Base-by-base conservation (phyloP, 2,329 filamentous ascomycete species). In the Cyphellophora europaea region DNA sequence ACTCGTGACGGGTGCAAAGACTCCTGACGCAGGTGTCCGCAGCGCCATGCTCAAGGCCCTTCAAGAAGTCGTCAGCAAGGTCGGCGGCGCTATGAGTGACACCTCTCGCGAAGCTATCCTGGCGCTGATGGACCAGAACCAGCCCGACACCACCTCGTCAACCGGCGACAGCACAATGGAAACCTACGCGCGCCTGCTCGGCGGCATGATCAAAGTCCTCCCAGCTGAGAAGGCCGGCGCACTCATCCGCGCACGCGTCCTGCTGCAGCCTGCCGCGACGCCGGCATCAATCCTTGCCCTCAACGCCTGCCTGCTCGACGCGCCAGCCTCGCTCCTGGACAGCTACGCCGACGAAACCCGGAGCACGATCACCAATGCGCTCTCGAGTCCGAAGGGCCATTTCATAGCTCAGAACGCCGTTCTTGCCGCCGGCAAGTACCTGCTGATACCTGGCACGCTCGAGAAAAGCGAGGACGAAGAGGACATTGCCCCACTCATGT, bases 21-120 rank as follows among this genome's bases (percentile, higher is more conserved):
- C 91, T 0, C 65, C 75, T 2, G 89, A 96, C 53, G 55, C 77
- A 5, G 89, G 89, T 30, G 91, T 98, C 45, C 84, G 77, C 61
- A 91, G 82, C 47, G 91, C 91, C 17, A 98, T 98, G 91, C 72
- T 98, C 51, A 94, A 93, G 66, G 91, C 91, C 3, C 64, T 98
- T 30, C 95, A 93, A 54, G 89, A 96, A 54, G 91, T 98, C 18
- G 81, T 98, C 41, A 89, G 85, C 67, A 94, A 94, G 61, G 89
- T 88, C 12, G 91, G 91, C 36, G 71, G 72, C 38, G 95, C 89
- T 61, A 98, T 98, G 91, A 88, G 84, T 50, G 91, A 96, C 51
- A 66, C 79, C 14, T 95, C 89, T 31, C 79, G 88, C 36, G 74
- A 78, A 41, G 79, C 88, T n/a, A 86, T 98, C 16, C 67, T 98